Evolutionary conservation across 129 eudicot genomes (phyloP), one percentile per base, ranked within the genome.

Genomic region (Artemisia tridentata): DNA sequence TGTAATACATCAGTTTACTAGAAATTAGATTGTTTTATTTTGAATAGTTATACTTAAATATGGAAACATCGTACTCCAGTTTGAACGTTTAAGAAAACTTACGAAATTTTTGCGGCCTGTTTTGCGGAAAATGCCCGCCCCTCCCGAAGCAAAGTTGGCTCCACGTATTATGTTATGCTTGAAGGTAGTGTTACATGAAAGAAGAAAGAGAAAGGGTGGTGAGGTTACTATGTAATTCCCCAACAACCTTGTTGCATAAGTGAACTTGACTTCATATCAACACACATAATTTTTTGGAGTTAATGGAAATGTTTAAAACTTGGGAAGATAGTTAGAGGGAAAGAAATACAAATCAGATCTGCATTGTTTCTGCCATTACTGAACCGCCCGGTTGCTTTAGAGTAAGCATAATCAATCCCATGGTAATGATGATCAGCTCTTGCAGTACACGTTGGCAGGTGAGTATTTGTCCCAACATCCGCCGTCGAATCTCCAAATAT

Each of bases 401-500:
- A 81, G 67, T n/a, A 45, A 25, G 74, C 80, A 61, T 59, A 85
- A 79, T 85, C 89, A 48, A 85, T 78, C 21, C 89, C 89, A 58
- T 85, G 25, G 50, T 81, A 72, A 67, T 49, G 86, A 18, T 69
- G 66, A 56, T 85, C 41, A n/a, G 86, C 89, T 50, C 58, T 81
- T 7, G 89, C 84, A 0, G 53, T 48, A 23, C 83, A 67, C 3
- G 15, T 25, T 12, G 68, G 20, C 3, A 81, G 56, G 73, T 71
- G 11, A 61, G 75, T 85, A 71, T 85, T 85, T 63, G 89, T 85
- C 19, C 89, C 89, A 41, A 81, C 89, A 80, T 85, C 89, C 4
- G 48, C 80, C 0, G 80, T 85, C 13, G 89, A 85, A 57, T 85
- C 89, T 7, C 89, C 86, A 53, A 85, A 85, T 74, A 85, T 45